Base-by-base conservation (phyloP, 805 yeast genomes). In the Komagataella phaffii region DNA sequence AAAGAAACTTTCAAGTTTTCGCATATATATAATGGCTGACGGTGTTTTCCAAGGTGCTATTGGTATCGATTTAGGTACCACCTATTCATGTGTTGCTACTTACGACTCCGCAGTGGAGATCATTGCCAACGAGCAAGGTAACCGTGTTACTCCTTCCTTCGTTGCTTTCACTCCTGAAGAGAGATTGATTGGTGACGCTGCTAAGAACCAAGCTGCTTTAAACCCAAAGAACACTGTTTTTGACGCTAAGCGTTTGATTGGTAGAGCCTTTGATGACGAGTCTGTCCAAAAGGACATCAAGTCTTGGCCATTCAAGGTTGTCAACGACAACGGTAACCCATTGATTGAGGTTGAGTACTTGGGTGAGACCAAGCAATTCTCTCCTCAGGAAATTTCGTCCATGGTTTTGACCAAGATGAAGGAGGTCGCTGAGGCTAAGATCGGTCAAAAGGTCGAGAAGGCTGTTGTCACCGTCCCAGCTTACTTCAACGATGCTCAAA, bases 1-100 rank as follows among this genome's bases (percentile, higher is more conserved):
- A n/a, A 19, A 43, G n/a, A 14, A 14, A 44, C 36, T 36, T 24
- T 10, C 44, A 12, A 47, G 12, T 18, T 43, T 53, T 49, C 24
- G 49, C 43, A 43, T 45, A 49, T 17, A 18, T 61, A 76, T 74
- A 74, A 84, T 84, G 90, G 87, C 90, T 84, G 96, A 89, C 81
- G 96, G 96, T 85, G 93, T 89, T 79, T 89, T 86, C 85, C 93
- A 90, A 83, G 97, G 97, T 85, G 93, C 93, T 75, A 86, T 88
- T 72, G 99, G 99, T 85, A 91, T 91, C 83, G 98, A 90, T 80
- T 79, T 87, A 75, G 95, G 95, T 81, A 87, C 95, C 65, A 83
- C 88, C 61, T 68, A 68, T 66, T 82, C 88, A 55, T 82, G 88
- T 81, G 88, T 82, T 64, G 88, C 87, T 71, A 81, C 83, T 67